These are phyloP conservation scores for Linum lewisii DNA, from an alignment of 345 rosid genomes.

Conservation along the genomic window DNA sequence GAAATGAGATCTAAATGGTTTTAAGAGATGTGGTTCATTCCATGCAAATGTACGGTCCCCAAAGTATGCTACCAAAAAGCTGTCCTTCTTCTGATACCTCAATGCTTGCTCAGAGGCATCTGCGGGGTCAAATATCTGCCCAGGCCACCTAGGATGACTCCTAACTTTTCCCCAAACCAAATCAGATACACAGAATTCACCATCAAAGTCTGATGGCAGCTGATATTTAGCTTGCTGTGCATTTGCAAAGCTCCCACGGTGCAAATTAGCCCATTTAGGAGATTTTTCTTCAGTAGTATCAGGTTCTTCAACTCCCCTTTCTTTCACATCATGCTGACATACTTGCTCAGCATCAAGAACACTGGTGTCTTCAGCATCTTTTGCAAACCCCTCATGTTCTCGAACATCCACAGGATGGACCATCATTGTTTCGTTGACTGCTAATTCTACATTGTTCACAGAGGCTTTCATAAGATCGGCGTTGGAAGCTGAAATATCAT, in stretches of 20 bases:
- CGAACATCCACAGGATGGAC: too few relatives aligned
- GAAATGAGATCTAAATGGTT: conserved; percentile 49
- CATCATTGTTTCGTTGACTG: too few relatives aligned
- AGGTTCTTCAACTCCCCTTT: conserved; percentile 33
- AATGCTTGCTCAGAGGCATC: conserved; percentile 57
- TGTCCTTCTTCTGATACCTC: conserved; percentile 48
- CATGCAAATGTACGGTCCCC: conserved; percentile 76
- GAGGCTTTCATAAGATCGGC: neutral
- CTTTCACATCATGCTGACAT: too few relatives aligned
- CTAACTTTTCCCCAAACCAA: conserved; percentile 74
- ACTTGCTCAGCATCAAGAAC: too few relatives aligned
- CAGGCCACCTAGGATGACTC: conserved; percentile 90
- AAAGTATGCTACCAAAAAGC: conserved; percentile 62
- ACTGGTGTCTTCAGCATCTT: conserved; percentile 16
- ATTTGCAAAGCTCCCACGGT: conserved; percentile 18
- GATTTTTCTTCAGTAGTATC: conserved; percentile 21
- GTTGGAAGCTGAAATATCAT: neutral
- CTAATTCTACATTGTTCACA: conserved; percentile 4
- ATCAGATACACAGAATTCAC: conserved; percentile 40
- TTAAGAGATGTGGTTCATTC: conserved; percentile 51
- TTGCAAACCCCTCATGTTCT: too few relatives aligned
- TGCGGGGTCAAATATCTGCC: conserved; percentile 62
- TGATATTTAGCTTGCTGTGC: conserved; percentile 31
- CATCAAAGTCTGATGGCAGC: conserved; percentile 34
- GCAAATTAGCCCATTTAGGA: conserved; percentile 10